A percentile compares a stretch with the other conserved stretches of the same genome.
These are phyloP conservation scores for Pleochaeta shiraiana DNA, from an alignment of 2,329 filamentous ascomycete genomes.

Conservation along the genomic window DNA sequence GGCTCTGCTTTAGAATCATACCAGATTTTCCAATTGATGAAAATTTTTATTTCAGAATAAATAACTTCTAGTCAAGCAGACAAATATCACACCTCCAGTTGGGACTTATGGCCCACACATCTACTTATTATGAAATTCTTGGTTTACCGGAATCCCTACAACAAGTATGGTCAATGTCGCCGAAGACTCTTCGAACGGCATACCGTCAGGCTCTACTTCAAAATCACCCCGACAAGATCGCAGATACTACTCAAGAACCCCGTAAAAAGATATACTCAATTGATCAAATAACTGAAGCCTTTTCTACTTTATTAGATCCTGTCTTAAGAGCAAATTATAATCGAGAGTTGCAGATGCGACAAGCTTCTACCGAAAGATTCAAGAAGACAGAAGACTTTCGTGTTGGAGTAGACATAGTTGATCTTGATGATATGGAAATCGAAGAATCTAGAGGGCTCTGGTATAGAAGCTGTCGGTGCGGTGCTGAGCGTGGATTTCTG, in stretches of 20 bases:
- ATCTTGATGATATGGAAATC: slow-evolving; percentile 40
- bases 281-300: slow-evolving; percentile 41
- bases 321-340: slow-evolving; percentile 31
- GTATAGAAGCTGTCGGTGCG: slow-evolving; percentile 39
- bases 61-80: too few relatives aligned
- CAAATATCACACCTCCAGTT: too few relatives aligned
- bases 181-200: slow-evolving; percentile 33
- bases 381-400: slow-evolving; percentile 21
- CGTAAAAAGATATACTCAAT: slow-evolving; percentile 24
- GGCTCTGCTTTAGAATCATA: too few relatives aligned
- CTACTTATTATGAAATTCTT: slow-evolving; percentile 39
- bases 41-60: too few relatives aligned
- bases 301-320: slow-evolving; percentile 30
- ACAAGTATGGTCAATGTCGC: slow-evolving; percentile 22
- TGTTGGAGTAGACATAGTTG: slow-evolving; percentile 39
- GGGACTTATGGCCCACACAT: slow-evolving; percentile 14
- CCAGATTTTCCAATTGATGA: too few relatives aligned
- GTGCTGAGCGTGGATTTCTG: slow-evolving; percentile 36
- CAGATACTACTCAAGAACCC: slow-evolving; percentile 6
- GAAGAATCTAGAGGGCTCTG: slow-evolving; percentile 27
- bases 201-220: slow-evolving; percentile 42
- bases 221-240: slow-evolving; percentile 32
- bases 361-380: background rate
- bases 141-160: slow-evolving; percentile 29
- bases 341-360: slow-evolving; percentile 21